A percentile compares a stretch with the other conserved stretches of the same genome.
These are phyloP conservation scores for Melaleuca alternifolia DNA, from an alignment of 345 rosid species.

Conservation along the genomic window DNA sequence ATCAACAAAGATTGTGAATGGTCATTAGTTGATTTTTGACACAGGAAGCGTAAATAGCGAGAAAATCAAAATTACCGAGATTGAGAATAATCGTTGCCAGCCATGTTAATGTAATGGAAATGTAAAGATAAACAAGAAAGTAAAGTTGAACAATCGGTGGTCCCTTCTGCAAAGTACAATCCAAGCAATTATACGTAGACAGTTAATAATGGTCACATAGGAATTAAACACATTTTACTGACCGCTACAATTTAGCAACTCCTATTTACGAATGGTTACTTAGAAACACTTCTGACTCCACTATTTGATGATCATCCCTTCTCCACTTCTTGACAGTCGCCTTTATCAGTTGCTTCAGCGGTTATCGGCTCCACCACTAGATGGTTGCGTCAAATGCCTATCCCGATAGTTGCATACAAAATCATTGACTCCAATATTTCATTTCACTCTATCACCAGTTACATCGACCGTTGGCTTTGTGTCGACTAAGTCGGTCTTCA, in stretches of 20 bases:
- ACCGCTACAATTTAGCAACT: background rate
- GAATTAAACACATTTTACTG: background rate
- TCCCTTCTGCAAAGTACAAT: too few species aligned
- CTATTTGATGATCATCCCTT: background rate
- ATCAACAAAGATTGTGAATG: too few species aligned
- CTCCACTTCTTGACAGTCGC: background rate
- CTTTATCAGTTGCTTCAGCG: background rate
- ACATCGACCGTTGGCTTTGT: background rate
- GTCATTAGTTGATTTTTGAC: too few species aligned
- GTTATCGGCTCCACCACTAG: background rate
- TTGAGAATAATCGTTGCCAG: too few species aligned
- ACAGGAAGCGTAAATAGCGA: too few species aligned
- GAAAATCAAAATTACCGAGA: too few species aligned
- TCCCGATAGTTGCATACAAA: background rate
- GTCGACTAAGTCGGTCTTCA: background rate
- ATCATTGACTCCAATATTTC: background rate
- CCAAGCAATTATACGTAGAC: background rate
- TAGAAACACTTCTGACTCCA: background rate
- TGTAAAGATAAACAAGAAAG: too few species aligned
- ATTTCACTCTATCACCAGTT: background rate
- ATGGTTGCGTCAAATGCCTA: background rate
- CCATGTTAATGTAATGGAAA: too few species aligned
- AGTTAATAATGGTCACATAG: background rate
- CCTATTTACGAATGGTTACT: background rate
- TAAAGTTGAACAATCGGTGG: too few species aligned